Evolutionary conservation across 345 rosid species (phyloP).

Genomic region (Gossypium raimondii): DNA sequence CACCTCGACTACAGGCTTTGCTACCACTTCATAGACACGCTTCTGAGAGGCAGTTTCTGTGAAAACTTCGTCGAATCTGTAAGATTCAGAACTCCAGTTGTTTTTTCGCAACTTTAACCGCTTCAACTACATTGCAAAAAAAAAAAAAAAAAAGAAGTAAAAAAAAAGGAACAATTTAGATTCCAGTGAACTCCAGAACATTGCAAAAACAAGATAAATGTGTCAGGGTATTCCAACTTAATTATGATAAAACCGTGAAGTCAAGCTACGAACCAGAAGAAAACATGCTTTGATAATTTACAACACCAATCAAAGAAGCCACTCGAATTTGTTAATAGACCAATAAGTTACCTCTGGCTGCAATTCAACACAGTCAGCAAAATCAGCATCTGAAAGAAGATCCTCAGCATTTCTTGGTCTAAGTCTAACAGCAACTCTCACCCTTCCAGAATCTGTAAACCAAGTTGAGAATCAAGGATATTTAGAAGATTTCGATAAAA

Average conservation of each 20-base stretch:
- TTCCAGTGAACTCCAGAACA: background rate
- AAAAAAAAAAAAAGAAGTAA: constrained; percentile 5
- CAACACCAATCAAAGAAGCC: background rate
- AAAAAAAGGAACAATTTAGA: constrained; percentile 2
- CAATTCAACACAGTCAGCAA: constrained; percentile 74
- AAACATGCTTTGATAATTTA: constrained; percentile 1
- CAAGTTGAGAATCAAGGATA: background rate
- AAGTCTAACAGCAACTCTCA: constrained; percentile 81
- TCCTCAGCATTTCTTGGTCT: constrained; percentile 74
- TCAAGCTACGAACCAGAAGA: background rate
- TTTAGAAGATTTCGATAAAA: background rate
- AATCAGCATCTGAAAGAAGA: constrained; percentile 70
- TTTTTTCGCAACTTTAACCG: constrained; percentile 76
- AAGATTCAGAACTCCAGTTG: constrained; percentile 88
- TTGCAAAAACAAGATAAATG: background rate
- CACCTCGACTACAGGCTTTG: constrained; percentile 93
- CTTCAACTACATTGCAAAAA: constrained; percentile 48
- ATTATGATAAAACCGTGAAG: background rate
- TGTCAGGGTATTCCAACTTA: background rate
- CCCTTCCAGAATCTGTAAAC: constrained; percentile 67
- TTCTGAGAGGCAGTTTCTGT: constrained; percentile 81
- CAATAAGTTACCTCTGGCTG: constrained; percentile 65
- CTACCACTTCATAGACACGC: constrained; percentile 87
- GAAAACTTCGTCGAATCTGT: constrained; percentile 76
- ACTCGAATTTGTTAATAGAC: background rate